A percentile compares a stretch with the other conserved stretches of the same genome.
These are phyloP conservation scores for Syzygium aromaticum DNA, from an alignment of 345 rosid species.

Conservation along the genomic window DNA sequence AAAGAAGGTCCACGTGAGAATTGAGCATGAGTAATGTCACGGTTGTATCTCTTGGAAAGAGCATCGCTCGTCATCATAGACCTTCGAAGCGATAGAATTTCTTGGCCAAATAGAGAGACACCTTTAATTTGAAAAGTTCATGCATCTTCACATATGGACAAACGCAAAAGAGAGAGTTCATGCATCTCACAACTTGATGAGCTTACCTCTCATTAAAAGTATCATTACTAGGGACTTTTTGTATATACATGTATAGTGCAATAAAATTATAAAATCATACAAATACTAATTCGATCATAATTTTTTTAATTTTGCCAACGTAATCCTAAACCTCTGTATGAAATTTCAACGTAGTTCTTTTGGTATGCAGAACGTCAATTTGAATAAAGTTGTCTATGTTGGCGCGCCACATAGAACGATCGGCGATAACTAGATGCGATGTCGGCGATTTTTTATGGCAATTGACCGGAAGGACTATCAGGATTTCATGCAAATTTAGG, in stretches of 20 bases:
- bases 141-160: background rate
- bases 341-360: background rate
- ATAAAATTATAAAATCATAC: background rate
- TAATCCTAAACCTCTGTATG: rapidly evolving
- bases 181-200: background rate
- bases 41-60: background rate
- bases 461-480: background rate
- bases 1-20: background rate
- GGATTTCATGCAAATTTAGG: rapidly evolving
- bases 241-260: background rate
- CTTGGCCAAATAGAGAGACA: background rate
- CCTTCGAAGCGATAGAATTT: background rate
- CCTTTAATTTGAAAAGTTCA: background rate
- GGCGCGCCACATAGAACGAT: rapidly evolving
- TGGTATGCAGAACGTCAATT: no score
- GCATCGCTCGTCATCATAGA: background rate
- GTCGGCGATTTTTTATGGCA: background rate
- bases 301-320: background rate
- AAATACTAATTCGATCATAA: background rate
- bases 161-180: background rate
- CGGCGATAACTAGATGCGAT: rapidly evolving
- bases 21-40: background rate
- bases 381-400: no score
- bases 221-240: background rate
- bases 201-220: background rate